Base-by-base conservation (phyloP, 768 basidiomycete species). In the Boletus pseudo-olivaceus region DNA sequence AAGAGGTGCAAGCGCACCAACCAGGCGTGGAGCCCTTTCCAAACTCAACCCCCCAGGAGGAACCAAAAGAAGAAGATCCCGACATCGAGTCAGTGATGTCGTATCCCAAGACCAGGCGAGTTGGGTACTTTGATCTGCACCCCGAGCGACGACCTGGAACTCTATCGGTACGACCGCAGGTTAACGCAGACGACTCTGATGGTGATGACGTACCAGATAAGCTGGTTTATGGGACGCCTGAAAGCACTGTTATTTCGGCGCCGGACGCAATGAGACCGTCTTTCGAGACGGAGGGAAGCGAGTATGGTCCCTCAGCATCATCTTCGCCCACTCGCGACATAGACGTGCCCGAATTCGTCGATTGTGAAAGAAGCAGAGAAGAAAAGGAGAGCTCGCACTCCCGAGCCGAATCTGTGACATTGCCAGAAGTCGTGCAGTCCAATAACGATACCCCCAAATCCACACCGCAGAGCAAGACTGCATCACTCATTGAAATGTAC, bases 401-500 rank as follows among this genome's bases (percentile, higher is more conserved):
- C 2, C 58, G 62, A 45, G 62, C 63, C 5, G 71, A 72, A 48
- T 66, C 69, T 5, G 60, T 49, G 47, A 68, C 69, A n/a, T 56
- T 72, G 27, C 71, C 68, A 1, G 42, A 52, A 26, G 19, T 59
- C 20, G 38, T 35, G 14, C 54, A 54, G 26, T 12, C 47, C 40
- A 49, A 40, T 32, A 37, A 59, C 14, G 58, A 70, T 34, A 32
- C 38, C 14, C 39, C 51, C 12, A 58, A 64, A 38, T 47, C 67
- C 44, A 48, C 62, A 17, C 54, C 73, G 14, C 70, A 74, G 35
- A 84, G 83, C 73, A 87, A 84, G 72, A 90, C 89, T 1, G 84
- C 87, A 4, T 81, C 84, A 2, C 76, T 93, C 47, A 93, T 92
- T 60, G 88, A 91, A 68, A 88, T 93, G 88, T 93, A 90, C 62